phyloP scores from a whole-genome alignment of 129 eudicot species.

The Artemisia argyi region DNA sequence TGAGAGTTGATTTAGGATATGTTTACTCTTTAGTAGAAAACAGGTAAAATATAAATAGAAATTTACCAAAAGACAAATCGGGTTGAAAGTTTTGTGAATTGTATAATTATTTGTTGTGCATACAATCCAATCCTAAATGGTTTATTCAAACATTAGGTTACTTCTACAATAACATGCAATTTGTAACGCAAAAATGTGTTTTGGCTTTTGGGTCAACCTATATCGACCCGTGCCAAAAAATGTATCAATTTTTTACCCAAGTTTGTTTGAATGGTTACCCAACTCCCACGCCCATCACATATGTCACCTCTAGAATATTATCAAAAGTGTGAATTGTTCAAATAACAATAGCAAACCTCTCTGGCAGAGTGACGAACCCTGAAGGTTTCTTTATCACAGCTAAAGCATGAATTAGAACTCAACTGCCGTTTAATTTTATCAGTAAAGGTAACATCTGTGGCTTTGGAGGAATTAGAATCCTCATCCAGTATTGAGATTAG shows the following conservation, averaged over 20 bases:
- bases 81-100: neutral
- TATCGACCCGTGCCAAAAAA: neutral
- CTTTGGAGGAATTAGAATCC: slow-evolving; percentile 68
- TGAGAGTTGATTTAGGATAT: neutral
- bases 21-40: no score
- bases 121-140: neutral
- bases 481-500: slow-evolving; percentile 72
- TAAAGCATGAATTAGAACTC: slow-evolving; percentile 60
- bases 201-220: neutral
- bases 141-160: neutral
- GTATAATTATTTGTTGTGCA: neutral
- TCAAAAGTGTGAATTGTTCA: slow-evolving; percentile 5
- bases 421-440: slow-evolving; percentile 65
- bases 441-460: slow-evolving; percentile 69
- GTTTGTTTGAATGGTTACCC: neutral
- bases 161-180: neutral
- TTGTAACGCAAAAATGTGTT: neutral
- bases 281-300: neutral
- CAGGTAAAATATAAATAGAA: no score
- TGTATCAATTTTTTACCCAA: neutral
- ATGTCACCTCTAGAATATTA: neutral
- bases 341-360: slow-evolving; percentile 47
- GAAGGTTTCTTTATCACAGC: slow-evolving; percentile 63
- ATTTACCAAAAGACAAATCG: neutral
- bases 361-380: slow-evolving; percentile 76